These are phyloP conservation scores for Kodamaea restingae DNA, from an alignment of 805 yeast species.

Conservation along the genomic window DNA sequence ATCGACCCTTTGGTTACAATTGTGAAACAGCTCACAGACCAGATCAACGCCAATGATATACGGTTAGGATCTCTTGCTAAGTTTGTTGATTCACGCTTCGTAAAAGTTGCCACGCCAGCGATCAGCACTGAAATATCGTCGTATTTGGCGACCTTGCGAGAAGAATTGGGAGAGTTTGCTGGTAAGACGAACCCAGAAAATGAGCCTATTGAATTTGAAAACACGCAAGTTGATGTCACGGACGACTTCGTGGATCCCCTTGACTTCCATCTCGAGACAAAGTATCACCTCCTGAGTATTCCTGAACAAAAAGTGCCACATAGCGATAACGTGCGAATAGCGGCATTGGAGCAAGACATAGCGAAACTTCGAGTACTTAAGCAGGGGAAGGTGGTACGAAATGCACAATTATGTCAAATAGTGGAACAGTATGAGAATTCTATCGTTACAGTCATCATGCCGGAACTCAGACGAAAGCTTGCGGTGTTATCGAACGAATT, in stretches of 20 bases:
- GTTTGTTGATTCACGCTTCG: conserved; percentile 18
- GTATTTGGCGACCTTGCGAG: background rate
- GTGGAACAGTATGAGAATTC: conserved; percentile 28
- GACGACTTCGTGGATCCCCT: conserved; percentile 13
- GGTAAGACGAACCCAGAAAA: background rate
- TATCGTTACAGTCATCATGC: conserved; percentile 25
- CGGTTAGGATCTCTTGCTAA: conserved; percentile 19
- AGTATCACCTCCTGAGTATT: conserved; percentile 23
- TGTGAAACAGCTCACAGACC: conserved; percentile 18
- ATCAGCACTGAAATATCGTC: background rate
- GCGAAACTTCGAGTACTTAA: conserved; percentile 20
- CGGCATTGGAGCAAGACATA: conserved; percentile 27
- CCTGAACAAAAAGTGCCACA: conserved; percentile 8
- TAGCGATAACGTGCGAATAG: conserved; percentile 15
- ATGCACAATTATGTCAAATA: conserved; percentile 20
- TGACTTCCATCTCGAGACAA: conserved; percentile 18
- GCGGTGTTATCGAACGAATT: conserved; percentile 1
- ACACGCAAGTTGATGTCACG: no score
- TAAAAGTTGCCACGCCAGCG: background rate
- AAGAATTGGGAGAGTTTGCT: background rate
- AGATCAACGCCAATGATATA: conserved; percentile 23
- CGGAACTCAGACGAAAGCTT: conserved; percentile 23
- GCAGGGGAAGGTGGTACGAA: conserved; percentile 17
- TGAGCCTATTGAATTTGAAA: no score
- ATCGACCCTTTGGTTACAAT: conserved; percentile 26